Percentiles rank a stretch among this genome's conserved stretches.
phyloP scores from a whole-genome alignment of 2,329 filamentous ascomycete species.

The Arthroderma sp. region DNA sequence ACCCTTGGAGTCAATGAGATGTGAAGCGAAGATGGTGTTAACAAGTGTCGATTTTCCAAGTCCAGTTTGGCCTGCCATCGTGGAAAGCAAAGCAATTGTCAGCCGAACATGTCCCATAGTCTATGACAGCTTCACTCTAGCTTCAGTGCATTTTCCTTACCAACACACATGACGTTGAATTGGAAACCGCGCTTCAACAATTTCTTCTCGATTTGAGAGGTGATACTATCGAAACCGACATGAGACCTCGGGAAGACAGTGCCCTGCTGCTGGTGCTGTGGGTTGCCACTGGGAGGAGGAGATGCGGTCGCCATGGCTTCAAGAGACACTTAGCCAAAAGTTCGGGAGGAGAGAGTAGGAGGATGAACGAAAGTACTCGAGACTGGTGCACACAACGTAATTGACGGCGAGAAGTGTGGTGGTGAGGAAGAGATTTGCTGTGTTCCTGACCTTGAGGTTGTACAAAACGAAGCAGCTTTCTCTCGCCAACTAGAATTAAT shows the following conservation, averaged over 20 bases:
- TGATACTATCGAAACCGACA: slow-evolving; percentile 99
- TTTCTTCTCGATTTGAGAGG: slow-evolving; percentile 98
- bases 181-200: slow-evolving; percentile 98
- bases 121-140: neutral
- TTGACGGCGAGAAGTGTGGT: too few relatives aligned
- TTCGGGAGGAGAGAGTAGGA: neutral
- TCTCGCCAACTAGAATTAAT: too few relatives aligned
- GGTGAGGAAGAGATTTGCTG: too few relatives aligned
- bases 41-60: slow-evolving; percentile 97
- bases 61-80: slow-evolving; percentile 72
- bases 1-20: slow-evolving; percentile 98
- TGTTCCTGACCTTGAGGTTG: too few relatives aligned
- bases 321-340: neutral
- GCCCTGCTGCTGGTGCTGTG: slow-evolving; percentile 30
- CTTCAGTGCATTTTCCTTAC: slow-evolving; percentile 45
- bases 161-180: slow-evolving; percentile 99
- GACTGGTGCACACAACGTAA: too few relatives aligned
- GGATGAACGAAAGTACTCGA: neutral
- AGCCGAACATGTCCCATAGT: neutral
- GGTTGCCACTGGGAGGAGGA: slow-evolving; percentile 15
- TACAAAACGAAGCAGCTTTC: too few relatives aligned
- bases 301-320: slow-evolving; percentile 8
- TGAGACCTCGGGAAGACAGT: slow-evolving; percentile 81
- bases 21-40: slow-evolving; percentile 99
- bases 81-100: neutral